Evolutionary conservation across 179 eudicot species (phyloP).

Genomic region (Drosera spatulata): DNA sequence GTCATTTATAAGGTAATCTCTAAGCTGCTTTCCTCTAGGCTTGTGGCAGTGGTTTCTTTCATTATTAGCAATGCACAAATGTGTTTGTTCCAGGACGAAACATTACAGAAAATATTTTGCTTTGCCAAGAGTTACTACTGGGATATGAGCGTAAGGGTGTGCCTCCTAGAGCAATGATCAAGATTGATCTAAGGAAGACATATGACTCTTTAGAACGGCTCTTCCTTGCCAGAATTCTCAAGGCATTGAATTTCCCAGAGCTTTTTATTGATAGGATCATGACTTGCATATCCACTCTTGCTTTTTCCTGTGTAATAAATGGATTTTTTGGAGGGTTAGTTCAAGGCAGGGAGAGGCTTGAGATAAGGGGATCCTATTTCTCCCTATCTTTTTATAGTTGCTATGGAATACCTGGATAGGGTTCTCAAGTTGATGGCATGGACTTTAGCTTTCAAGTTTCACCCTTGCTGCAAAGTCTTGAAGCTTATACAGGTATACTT

Average conservation of each 20-base stretch:
- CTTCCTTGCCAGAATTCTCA: not conserved
- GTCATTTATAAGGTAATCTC: not conserved
- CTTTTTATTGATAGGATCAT: not conserved
- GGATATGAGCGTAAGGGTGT: not conserved
- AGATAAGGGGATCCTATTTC: not conserved
- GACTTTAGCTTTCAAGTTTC: not conserved
- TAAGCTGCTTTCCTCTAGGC: not conserved
- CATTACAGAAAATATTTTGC: not conserved
- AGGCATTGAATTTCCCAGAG: not conserved
- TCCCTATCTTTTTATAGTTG: not conserved
- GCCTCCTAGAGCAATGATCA: too few relatives aligned
- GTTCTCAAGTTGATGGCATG: not conserved
- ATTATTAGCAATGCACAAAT: not conserved
- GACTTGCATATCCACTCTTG: not conserved
- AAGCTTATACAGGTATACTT: not conserved
- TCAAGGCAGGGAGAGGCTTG: not conserved
- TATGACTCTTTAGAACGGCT: not conserved
- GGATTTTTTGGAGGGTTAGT: too few relatives aligned
- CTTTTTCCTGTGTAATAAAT: too few relatives aligned
- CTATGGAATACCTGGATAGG: not conserved
- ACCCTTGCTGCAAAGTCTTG: not conserved
- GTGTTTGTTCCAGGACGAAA: not conserved
- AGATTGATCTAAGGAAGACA: not conserved
- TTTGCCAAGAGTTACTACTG: not conserved
- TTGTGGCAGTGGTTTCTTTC: not conserved